Base-by-base conservation (phyloP, 2,329 filamentous ascomycete species). In the Cercospora nicotianae region DNA sequence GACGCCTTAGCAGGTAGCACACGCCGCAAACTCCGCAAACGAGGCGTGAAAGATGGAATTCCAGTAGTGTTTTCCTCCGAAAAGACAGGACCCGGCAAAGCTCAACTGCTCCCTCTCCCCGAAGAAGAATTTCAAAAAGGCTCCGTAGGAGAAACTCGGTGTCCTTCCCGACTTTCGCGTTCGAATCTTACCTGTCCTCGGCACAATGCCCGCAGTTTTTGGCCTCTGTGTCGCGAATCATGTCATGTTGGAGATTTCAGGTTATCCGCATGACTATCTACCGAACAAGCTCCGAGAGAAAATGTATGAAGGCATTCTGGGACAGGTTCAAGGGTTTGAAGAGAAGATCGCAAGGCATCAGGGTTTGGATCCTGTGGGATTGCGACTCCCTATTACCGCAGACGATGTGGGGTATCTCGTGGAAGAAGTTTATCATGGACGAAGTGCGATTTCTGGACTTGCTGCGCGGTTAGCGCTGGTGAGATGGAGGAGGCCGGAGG, bases 121-220 rank as follows among this genome's bases (percentile, higher is more conserved):
- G 93, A 97, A 69, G 92, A 95, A 60, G 94, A 98, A 77, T 95
- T 93, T 75, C 80, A 87, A 59, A 96, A 95, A 80, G 95, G 95
- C 18, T 85, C 89, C 18, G 93, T 98, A 0, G 90, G 91, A 28
- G 94, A 97, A 97, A 72, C 85, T 98, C 0, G 91, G 93, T 53
- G 92, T 96, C 0, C 86, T 99, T 61, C 91, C 94, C 1, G 94
- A 97, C 77, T 99, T 99, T 79, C 87, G 95, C 26, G 92, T 97
- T 9, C 87, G 95, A n/a, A 99, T 99, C 66, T 81, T 99, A 8
- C 95, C 95, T 0, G 95, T 99, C 0, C 82, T 99, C 3, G 95
- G 95, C 0, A 99, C 95, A 0, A 97, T 99, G 94, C 95, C 95
- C 0, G 94, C 95, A 2, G 90, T 98, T 0, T 99, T 99, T 78